Percentiles rank a stretch among this genome's conserved stretches.
Evolutionary conservation across 1,284 basidiomycete species (phyloP).

Genomic region (Lentinula novae-zelandiae): DNA sequence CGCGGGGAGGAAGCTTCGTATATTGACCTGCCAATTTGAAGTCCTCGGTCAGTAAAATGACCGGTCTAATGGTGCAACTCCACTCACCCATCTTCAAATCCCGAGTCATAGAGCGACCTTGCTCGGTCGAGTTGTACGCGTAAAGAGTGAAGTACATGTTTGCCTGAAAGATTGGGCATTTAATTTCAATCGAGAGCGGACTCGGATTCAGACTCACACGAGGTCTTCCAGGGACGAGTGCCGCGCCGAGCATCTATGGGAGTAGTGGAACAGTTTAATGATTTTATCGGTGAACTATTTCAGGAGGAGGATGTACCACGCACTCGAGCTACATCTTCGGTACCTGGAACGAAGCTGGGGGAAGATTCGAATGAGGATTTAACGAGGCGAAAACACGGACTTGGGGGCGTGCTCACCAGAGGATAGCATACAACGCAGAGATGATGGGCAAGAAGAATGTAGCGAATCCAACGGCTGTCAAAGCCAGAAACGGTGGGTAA

Average conservation of each 20-base stretch:
- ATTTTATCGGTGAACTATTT: not conserved
- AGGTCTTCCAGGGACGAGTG: slow-evolving; percentile 39
- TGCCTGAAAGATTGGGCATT: slow-evolving; percentile 1
- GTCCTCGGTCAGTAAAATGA: not conserved
- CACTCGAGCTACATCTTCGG: slow-evolving; percentile 24
- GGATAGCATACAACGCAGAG: slow-evolving; percentile 46
- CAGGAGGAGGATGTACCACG: slow-evolving; percentile 12
- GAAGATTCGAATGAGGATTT: not conserved
- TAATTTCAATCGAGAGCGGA: not conserved
- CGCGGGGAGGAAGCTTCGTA: slow-evolving; percentile 46
- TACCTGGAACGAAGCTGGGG: slow-evolving; percentile 27
- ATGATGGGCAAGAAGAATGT: slow-evolving; percentile 53
- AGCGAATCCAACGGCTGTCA: slow-evolving; percentile 37
- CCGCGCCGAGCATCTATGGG: slow-evolving; percentile 33
- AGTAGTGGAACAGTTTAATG: slow-evolving; percentile 3
- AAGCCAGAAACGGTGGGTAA: not conserved
- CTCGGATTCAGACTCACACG: slow-evolving; percentile 3
- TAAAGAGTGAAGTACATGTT: slow-evolving; percentile 20
- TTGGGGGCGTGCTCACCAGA: slow-evolving; percentile 26
- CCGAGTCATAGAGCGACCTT: slow-evolving; percentile 26
- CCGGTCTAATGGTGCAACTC: not conserved
- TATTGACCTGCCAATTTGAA: slow-evolving; percentile 44
- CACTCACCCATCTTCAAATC: slow-evolving; percentile 24
- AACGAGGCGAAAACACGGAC: not conserved
- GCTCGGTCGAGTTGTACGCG: slow-evolving; percentile 23